These are phyloP conservation scores for Rosa chinensis DNA, from an alignment of 306 rosid genomes.

Conservation along the genomic window DNA sequence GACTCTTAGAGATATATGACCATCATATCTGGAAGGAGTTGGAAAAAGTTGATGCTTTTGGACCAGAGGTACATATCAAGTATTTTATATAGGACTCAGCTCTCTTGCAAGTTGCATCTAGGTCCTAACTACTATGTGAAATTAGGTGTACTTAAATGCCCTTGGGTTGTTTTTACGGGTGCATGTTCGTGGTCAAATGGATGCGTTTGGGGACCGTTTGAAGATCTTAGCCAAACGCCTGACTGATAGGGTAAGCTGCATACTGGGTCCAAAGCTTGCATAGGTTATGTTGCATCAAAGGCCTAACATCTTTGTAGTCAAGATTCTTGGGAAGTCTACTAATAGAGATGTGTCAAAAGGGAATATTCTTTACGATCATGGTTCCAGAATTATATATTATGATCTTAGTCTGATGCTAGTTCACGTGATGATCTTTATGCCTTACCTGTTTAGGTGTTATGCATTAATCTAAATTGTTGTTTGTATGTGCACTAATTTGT, in stretches of 20 bases:
- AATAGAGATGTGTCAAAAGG: not conserved
- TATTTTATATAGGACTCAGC: slow-evolving; percentile 6
- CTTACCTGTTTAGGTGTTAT: not conserved
- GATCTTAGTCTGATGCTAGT: not conserved
- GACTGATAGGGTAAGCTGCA: slow-evolving; percentile 60
- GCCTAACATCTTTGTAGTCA: not conserved
- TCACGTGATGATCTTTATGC: not conserved
- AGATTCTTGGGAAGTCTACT: not conserved
- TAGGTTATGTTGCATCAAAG: slow-evolving; percentile 12
- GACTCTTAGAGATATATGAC: slow-evolving; percentile 63
- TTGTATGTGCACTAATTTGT: slow-evolving; percentile 9
- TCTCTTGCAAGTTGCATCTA: slow-evolving; percentile 3
- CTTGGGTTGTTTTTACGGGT: slow-evolving; percentile 66
- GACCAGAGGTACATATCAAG: slow-evolving; percentile 50
- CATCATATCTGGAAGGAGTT: slow-evolving; percentile 82
- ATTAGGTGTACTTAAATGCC: slow-evolving; percentile 85
- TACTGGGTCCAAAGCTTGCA: not conserved
- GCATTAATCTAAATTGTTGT: not conserved
- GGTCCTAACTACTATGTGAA: slow-evolving; percentile 21
- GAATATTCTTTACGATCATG: not conserved
- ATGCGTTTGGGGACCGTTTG: slow-evolving; percentile 51
- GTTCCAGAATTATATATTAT: not conserved
- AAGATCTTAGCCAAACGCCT: slow-evolving; percentile 47
- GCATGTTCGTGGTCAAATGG: slow-evolving; percentile 55
- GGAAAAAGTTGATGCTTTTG: slow-evolving; percentile 50